Base-by-base conservation (phyloP, 257 asterid species). In the Linaria vulgaris region DNA sequence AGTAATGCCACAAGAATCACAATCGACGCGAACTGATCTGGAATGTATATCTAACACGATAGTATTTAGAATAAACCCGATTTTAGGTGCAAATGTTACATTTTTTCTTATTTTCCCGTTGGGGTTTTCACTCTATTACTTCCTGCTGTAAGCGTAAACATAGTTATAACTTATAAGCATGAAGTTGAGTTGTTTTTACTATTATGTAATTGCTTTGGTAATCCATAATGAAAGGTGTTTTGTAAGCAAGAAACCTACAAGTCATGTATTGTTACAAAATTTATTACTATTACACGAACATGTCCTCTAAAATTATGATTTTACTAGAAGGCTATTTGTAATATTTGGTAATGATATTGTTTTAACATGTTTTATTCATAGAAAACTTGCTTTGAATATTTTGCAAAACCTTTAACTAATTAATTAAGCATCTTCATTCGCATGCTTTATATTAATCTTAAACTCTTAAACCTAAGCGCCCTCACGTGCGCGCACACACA, bases 71-170 rank as follows among this genome's bases (percentile, higher is more conserved):
- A 57, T 45, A 30, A 15, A 21, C 17, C 12, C 31, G 24, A 12
- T 12, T 27, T 46, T 45, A 55, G 61, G 61, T 56, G 62, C 43
- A 56, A 56, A 66, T 66, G 31, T 31, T 12, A 16, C 21, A 27
- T 56, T 25, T 12, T 23, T 19, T 54, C 25, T 25, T 54, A n/a
- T n/a, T n/a, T n/a, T 13, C 9, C 15, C 3, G 9, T 7, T 44
- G 9, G n/a, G 17, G 7, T 3, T 11, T 31, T 66, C 41, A n/a
- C 0, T 25, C 19, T 8, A 45, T 56, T 31, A 14, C 20, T 19
- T 31, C 15, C 30, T 27, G 64, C 4, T 43, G 3, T 6, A 43
- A 22, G 21, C 31, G 38, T 31, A 59, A 3, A 16, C 9, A 9
- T 3, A 10, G 24, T 3, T 30, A 30, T 55, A 13, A 34, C 23